Conservation (phyloP, 352 stramenopile species). For the Chrysophaeum taylorii region DNA sequence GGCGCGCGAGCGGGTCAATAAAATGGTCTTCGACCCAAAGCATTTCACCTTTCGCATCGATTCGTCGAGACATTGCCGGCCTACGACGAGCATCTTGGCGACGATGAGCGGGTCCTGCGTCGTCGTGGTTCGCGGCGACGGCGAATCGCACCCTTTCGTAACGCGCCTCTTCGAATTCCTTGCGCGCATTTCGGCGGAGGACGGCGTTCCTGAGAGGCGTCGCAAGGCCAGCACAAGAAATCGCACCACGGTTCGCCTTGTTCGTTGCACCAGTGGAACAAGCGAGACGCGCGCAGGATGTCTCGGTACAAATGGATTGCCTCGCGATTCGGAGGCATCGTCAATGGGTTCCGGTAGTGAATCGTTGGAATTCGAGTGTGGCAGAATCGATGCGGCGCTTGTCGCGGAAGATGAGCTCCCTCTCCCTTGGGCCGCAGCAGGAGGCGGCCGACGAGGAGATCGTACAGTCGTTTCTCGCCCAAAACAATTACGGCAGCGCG, state of each 20-base stretch:
- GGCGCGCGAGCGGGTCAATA: too few species aligned
- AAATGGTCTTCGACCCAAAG: too few species aligned
- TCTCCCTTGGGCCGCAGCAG: too few species aligned
- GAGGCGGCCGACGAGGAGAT: too few species aligned
- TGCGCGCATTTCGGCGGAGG: background rate
- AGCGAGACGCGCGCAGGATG: background rate
- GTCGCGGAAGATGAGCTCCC: too few species aligned
- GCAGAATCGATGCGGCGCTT: too few species aligned
- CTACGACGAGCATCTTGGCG: background rate
- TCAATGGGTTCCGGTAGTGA: too few species aligned
- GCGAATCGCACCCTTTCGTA: background rate
- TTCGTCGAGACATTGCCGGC: background rate
- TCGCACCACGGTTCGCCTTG: conserved; percentile 5
- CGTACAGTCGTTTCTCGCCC: too few species aligned
- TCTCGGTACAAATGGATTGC: background rate
- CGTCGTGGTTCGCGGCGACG: too few species aligned
- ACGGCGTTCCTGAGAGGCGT: background rate
- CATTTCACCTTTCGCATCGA: background rate
- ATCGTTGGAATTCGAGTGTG: too few species aligned
- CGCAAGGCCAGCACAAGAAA: background rate
- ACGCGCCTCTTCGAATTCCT: conserved; percentile 10
- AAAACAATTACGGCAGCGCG: too few species aligned
- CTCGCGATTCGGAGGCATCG: too few species aligned
- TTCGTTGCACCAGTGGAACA: conserved; percentile 1
- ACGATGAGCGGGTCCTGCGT: conserved; percentile 3